Evolutionary conservation across 2,329 filamentous ascomycete genomes (phyloP).

Genomic region (Penicillium paneum): DNA sequence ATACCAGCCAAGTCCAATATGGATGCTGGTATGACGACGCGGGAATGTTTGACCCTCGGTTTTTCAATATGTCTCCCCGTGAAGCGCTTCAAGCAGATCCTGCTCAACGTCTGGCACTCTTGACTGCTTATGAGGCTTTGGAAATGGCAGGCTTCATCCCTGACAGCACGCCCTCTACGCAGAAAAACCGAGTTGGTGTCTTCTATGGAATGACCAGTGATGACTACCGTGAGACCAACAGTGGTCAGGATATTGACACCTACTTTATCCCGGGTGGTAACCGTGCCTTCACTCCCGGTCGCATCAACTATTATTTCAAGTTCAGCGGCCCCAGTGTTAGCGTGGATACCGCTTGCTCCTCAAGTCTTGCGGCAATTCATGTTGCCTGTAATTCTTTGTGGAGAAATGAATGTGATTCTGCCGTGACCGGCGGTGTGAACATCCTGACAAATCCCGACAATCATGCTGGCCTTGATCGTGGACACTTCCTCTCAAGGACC

Average conservation of each 20-base stretch:
- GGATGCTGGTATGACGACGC: conserved; percentile 75
- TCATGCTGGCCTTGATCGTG: conserved; percentile 70
- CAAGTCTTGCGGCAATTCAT: conserved; percentile 68
- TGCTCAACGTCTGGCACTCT: conserved; percentile 72
- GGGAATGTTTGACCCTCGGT: conserved; percentile 74
- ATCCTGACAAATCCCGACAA: conserved; percentile 77
- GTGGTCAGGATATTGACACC: conserved; percentile 67
- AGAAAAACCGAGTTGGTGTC: conserved; percentile 63
- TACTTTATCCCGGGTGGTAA: conserved; percentile 65
- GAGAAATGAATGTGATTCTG: conserved; percentile 75
- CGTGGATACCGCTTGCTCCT: conserved; percentile 76
- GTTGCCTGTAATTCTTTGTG: conserved; percentile 70
- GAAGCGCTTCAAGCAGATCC: conserved; percentile 79
- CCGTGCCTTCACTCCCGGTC: conserved; percentile 44
- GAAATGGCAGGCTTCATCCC: conserved; percentile 77
- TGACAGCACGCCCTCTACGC: conserved; percentile 66
- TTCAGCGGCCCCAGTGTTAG: conserved; percentile 70
- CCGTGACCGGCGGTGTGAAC: conserved; percentile 73
- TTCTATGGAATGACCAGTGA: conserved; percentile 75
- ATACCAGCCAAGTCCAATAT: conserved; percentile 72
- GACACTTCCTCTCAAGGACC: conserved; percentile 73
- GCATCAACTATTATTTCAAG: conserved; percentile 64
- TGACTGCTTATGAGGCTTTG: conserved; percentile 75
- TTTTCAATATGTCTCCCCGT: conserved; percentile 83
- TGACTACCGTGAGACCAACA: conserved; percentile 74